Base-by-base conservation (phyloP, 2,329 filamentous ascomycete species). In the Anisogramma anomala region DNA sequence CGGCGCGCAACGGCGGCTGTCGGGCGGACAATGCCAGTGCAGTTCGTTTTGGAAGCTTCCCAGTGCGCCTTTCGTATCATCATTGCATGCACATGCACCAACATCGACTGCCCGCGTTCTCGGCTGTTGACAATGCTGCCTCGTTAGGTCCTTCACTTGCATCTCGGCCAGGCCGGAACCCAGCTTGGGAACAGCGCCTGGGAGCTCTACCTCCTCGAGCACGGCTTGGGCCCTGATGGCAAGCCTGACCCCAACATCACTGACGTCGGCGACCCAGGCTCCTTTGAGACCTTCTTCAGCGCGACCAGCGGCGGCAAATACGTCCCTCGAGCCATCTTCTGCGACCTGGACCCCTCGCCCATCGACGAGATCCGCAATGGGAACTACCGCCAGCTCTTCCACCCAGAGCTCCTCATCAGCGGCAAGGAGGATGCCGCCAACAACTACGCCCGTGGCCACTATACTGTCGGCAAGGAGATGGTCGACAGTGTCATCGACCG, bases 391-490 rank as follows among this genome's bases (percentile, higher is more conserved):
- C 70, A 78, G 57, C 72, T 83, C 47, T 83, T 82, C 69, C 79
- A 83, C 64, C 79, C 79, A 33, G 79, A 83, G 67, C 69, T 79
- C 53, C 63, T 83, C 57, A 76, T 83, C 58, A 82, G 74, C 61
- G 79, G 79, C 63, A 83, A 83, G 71, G 79, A 83, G 62, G 79
- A 83, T 72, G 79, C 79, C 45, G 77, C 79, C 65, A 83, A 83
- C 68, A 84, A 84, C 70, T 84, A 83, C 56, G 79, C 79, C 52
- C 79, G 79, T 66, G 79, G 79, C 43, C 79, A 84, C 66, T 83
- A 84, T 65, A 83, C 79, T 53, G 77, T 83, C 53, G 79, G 79
- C 65, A 83, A 83, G 71, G 79, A 83, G 67, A 78, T 82, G 74
- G 74, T 82, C 41, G 79, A 83, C 58, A 71, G 63, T 52, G 79